A percentile compares a stretch with the other conserved stretches of the same genome.
Conservation (phyloP, 2,329 filamentous ascomycete species). For the Hypoxylon sp. region DNA sequence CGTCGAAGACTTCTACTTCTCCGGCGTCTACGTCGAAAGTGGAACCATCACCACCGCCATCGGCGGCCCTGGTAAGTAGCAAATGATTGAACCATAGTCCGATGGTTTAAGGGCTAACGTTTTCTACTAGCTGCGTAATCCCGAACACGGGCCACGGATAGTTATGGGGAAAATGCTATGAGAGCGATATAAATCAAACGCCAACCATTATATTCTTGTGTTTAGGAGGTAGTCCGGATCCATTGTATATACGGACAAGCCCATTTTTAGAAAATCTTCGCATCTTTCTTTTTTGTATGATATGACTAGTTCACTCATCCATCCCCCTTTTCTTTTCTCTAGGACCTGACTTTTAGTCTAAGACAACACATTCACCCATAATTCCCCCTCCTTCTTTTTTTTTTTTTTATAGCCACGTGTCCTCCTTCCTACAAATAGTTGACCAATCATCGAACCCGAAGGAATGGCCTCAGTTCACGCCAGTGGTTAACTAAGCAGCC, state of each 20-base stretch:
- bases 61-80: constrained; percentile 45
- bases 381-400: neutral
- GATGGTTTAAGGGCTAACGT: constrained; percentile 7
- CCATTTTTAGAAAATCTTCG: neutral
- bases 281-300: neutral
- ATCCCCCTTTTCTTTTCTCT: neutral
- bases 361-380: neutral
- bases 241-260: constrained; percentile 30
- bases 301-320: constrained; percentile 1
- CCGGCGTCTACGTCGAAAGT: constrained; percentile 76
- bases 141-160: too few relatives aligned
- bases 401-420: neutral
- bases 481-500: too few relatives aligned
- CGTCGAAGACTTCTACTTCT: constrained; percentile 78
- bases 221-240: constrained; percentile 22
- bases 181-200: neutral
- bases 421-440: neutral
- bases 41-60: constrained; percentile 57
- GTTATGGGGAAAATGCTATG: neutral
- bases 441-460: neutral
- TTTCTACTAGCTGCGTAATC: constrained; percentile 11
- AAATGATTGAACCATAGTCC: too few relatives aligned
- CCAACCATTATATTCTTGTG: constrained; percentile 15
- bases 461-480: too few relatives aligned
- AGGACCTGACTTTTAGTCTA: too few relatives aligned